Evolutionary conservation across 225 moss, liverwort and hornwort genomes (phyloP), one percentile per base, ranked within the genome.

Genomic region (Polytrichum commune): DNA sequence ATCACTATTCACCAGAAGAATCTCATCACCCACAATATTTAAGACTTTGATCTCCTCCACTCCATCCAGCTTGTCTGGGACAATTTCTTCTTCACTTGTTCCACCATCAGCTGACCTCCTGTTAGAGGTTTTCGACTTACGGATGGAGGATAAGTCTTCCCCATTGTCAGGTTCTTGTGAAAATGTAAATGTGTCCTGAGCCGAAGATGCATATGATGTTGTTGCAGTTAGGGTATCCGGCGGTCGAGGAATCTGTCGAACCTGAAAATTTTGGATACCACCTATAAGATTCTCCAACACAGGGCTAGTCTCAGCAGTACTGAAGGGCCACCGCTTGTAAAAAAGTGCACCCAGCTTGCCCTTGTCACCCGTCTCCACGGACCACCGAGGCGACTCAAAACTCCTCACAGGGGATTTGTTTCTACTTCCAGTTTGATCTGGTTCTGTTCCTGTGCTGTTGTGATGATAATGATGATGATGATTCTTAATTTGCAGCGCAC

Each of bases 311-410:
- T 29, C 46, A 70, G 72, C 29, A 72, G 86, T 72, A 46, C 46
- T 46, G 19, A 74, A 57, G 20, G 75, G 71, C 26, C 75, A 72
- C 24, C 79, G 66, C 78, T 80, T 90, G 81, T 85, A 90, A 53
- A 93, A 85, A 9, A 93, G 82, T 0, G 90, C 78, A 4, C 78
- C 81, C 0, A 93, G 81, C 25, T 78, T 83, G n/a, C 93, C 93
- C 63, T 85, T 81, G 58, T 93, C 93, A 19, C 93, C 93, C 13
- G 88, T 86, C 22, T 86, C 93, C 3, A 86, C 86, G 2, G 90
- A 90, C 71, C 81, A 79, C 62, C 90, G 81, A 0, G 93, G 90
- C 1, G 93, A 81, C 54, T 86, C 88, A n/a, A 86, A 79, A 29
- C 69, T 73, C 69, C 81, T 80, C 78, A 78, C 85, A 68, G 83